phyloP scores from a whole-genome alignment of 108 stramenopile genomes.

The Fistulifera solaris region DNA sequence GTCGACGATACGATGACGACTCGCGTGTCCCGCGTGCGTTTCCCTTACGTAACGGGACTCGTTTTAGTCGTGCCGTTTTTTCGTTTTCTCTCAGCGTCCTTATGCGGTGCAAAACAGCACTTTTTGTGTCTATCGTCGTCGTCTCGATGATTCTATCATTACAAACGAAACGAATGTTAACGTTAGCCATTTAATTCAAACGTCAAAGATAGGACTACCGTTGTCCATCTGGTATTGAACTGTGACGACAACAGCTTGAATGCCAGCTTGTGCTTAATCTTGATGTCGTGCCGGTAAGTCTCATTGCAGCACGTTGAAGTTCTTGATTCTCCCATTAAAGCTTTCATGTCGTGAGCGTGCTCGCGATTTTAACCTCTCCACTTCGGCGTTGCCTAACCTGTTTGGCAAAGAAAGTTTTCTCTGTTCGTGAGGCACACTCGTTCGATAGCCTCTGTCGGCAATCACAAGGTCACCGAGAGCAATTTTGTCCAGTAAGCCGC shows the following conservation, averaged over 20 bases:
- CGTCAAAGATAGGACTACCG: conserved; percentile 21
- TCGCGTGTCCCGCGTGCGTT: too few species aligned
- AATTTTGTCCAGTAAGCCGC: conserved; percentile 11
- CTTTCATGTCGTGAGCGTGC: conserved; percentile 26
- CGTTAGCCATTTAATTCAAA: too few species aligned
- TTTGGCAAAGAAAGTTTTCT: conserved; percentile 8
- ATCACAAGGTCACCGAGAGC: conserved; percentile 1
- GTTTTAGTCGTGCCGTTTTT: too few species aligned
- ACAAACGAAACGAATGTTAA: too few species aligned
- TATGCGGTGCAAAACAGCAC: too few species aligned
- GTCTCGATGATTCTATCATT: too few species aligned
- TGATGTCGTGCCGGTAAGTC: conserved; percentile 13
- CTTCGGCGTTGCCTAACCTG: neutral
- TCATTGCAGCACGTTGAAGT: conserved; percentile 12
- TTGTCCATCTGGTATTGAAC: conserved; percentile 32
- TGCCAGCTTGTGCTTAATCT: conserved; percentile 16
- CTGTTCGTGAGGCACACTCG: neutral
- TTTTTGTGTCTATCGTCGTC: too few species aligned
- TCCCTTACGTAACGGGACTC: too few species aligned
- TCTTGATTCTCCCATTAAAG: conserved; percentile 24
- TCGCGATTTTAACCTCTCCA: conserved; percentile 13
- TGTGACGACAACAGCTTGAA: conserved; percentile 32
- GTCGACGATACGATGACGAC: too few species aligned
- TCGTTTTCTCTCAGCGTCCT: too few species aligned
- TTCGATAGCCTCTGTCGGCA: conserved; percentile 16